phyloP scores from a whole-genome alignment of 179 eudicot species.

The Silene coronaria region DNA sequence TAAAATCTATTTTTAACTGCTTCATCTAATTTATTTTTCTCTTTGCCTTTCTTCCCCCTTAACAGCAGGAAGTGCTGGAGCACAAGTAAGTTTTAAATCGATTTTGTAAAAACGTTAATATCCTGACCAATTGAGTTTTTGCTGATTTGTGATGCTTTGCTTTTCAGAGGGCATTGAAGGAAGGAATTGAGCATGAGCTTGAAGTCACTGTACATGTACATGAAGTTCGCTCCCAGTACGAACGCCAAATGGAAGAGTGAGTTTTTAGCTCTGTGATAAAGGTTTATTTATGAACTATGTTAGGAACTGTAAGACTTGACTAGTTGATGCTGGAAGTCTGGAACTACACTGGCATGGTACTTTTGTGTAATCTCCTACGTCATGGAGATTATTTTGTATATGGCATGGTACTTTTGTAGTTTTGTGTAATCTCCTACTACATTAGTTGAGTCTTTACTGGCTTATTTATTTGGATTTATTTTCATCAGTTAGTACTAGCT shows the following conservation, averaged over 20 bases:
- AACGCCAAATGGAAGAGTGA: constrained; percentile 94
- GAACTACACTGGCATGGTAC: background rate
- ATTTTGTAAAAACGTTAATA: background rate
- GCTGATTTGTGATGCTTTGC: constrained; percentile 23
- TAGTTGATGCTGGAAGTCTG: background rate
- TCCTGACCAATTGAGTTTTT: background rate
- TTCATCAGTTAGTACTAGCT: background rate
- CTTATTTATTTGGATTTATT: background rate
- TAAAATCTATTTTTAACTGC: background rate
- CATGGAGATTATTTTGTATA: too few species aligned
- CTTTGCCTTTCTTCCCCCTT: background rate
- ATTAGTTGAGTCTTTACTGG: background rate
- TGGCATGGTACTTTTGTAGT: too few species aligned
- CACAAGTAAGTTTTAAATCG: constrained; percentile 48
- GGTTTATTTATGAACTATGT: too few species aligned
- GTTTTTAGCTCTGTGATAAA: constrained; percentile 16
- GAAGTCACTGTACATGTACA: constrained; percentile 85
- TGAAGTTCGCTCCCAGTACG: constrained; percentile 93
- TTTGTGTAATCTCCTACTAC: background rate
- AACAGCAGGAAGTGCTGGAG: constrained; percentile 57
- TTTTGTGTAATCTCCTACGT: background rate
- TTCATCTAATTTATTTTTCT: background rate
- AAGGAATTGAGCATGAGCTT: constrained; percentile 87
- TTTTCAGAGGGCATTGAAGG: constrained; percentile 64
- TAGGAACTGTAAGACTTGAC: background rate